Evolutionary conservation across 2,329 filamentous ascomycete genomes (phyloP), one percentile per base, ranked within the genome.

Genomic region (Alternaria gansuensis): DNA sequence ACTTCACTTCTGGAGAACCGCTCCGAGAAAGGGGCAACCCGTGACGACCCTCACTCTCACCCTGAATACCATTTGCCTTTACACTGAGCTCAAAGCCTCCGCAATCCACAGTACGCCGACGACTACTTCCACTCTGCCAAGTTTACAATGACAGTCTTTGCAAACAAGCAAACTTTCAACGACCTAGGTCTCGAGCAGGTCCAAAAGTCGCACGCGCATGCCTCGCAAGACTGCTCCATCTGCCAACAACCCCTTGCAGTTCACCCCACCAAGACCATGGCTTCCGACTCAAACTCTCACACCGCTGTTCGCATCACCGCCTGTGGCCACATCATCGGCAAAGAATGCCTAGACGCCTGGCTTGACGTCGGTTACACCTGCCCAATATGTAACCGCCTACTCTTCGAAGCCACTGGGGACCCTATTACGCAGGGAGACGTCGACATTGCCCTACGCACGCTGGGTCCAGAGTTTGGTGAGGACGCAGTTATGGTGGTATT

Each of bases 251-350:
- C 65, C 3, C 63, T 69, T 11, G 48, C 51, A 10, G 17, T 66
- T 13, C 59, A 60, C 6, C 51, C 36, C 6, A 23, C 21, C 10
- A 50, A 57, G 39, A 34, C 48, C 8, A 36, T 5, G 1, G 2
- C 46, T 1, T 14, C 17, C 5, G 31, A 41, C n/a, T 31, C 55
- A 10, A 44, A 48, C 14, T 45, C 52, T 23, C 68, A 70, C 23
- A 1, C 31, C 11, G 64, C 66, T 5, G 54, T 70, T 4, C 64
- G 64, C 17, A 64, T 71, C 52, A 44, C 21, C 17, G 29, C 51
- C 11, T 71, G 68, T 39, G 53, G 59, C 29, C 68, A 71, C 48
- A 26, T 68, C 17, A 29, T 70, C 14, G 67, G 69, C 29, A 10
- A 53, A 31, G 58, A 64, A 6, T 71, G 67, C 57, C 58, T 70